Evolutionary conservation across 192 early-diverging fungal species (phyloP), one percentile per base, ranked within the genome.

Genomic region (Mortierella alpina): DNA sequence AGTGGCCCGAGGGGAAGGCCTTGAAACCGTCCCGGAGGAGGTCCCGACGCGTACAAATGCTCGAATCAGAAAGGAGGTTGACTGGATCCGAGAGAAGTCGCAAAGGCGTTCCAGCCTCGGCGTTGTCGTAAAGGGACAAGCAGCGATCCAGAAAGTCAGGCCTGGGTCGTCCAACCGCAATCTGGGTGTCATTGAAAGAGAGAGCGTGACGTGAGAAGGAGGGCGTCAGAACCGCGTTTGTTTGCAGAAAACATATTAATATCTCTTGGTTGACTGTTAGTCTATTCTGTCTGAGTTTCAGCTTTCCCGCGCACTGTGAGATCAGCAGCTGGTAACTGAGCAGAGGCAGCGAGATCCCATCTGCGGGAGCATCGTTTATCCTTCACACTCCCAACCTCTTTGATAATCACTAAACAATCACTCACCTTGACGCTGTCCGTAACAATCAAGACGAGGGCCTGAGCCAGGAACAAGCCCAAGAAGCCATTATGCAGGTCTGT

Each of bases 1-100:
- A 88, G 82, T 98, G 97, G 0, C 97, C 97, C 7, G 91, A 93
- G n/a, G 93, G 93, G 72, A 97, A 98, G 72, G 90, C 90, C 86
- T 92, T 93, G 72, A 93, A 92, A 13, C 94, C 95, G 65, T 97
- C 93, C 23, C 68, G 69, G 47, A 97, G 84, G 1, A 90, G 41
- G 20, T 74, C 82, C 0, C 22, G 42, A 31, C 83, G 84, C 4
- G 86, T 85, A 57, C 93, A 94, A 44, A 94, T 87, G 5, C 70
- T 75, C 2, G 84, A 84, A 46, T 87, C 89, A 51, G 89, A 86
- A 20, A 93, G 80, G 10, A 91, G 87, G 39, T 86, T 80, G 13
- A 68, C 60, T 1, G 91, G 91, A 46, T 80, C 70, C 0, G 52
- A 52, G 31, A 80, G 63, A 0, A 63, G 54, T 1, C 31, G 31